Conservation (phyloP, 2,329 filamentous ascomycete species). For the Aspergillus fischeri region DNA sequence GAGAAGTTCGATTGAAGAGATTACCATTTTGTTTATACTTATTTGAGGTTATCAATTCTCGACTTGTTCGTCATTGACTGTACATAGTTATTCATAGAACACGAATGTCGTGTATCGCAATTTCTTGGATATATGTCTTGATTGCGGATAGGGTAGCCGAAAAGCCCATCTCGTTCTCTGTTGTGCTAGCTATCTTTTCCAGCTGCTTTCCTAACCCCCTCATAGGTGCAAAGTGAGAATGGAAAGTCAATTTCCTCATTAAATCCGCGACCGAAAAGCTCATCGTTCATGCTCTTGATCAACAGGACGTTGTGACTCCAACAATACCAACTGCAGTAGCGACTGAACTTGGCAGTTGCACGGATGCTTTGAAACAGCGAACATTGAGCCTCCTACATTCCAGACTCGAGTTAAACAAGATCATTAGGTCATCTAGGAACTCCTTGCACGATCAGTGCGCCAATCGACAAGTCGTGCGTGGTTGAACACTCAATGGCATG, state of each 20-base stretch:
- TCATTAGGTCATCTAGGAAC: not conserved
- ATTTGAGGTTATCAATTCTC: not conserved
- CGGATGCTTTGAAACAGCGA: not conserved
- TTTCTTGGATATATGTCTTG: not conserved
- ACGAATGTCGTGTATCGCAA: not conserved
- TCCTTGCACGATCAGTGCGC: not conserved
- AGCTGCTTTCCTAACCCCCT: not conserved
- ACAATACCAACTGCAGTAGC: not conserved
- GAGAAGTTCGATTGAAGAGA: conserved; percentile 24
- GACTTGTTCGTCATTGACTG: not conserved
- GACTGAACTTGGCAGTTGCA: not conserved
- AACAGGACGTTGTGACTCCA: not conserved
- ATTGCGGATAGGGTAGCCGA: no score
- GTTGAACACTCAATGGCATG: not conserved
- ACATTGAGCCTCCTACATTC: not conserved
- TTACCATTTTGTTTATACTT: not conserved
- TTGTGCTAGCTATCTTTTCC: not conserved
- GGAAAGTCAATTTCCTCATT: no score
- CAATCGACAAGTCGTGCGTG: not conserved
- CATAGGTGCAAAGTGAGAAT: not conserved
- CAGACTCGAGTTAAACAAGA: not conserved
- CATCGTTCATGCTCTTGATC: not conserved
- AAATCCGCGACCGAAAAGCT: not conserved
- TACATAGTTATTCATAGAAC: not conserved
- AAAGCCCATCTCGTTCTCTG: no score